Conservation (phyloP, 2,329 filamentous ascomycete species). For the Coniochaeta sp. region DNA sequence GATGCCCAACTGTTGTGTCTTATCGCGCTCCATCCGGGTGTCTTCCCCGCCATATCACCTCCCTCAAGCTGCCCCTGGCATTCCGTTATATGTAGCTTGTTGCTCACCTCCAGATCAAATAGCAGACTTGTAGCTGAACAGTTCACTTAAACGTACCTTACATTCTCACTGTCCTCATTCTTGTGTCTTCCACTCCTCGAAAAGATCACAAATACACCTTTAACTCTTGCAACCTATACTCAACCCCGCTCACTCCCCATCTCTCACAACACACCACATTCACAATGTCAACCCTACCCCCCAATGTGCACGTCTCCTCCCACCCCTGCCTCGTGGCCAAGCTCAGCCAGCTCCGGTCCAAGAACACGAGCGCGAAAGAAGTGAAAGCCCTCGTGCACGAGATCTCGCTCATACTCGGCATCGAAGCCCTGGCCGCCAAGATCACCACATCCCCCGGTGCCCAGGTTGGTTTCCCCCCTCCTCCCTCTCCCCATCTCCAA, state of each 20-base stretch:
- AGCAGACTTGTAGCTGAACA: too few relatives aligned
- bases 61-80: not conserved
- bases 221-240: too few relatives aligned
- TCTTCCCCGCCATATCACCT: not conserved
- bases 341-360: conserved; percentile 80
- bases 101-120: too few relatives aligned
- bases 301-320: conserved; percentile 68
- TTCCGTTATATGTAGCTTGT: too few relatives aligned
- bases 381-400: conserved; percentile 81
- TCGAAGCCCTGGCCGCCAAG: conserved; percentile 66
- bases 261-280: not conserved
- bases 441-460: conserved; percentile 51
- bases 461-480: conserved; percentile 45
- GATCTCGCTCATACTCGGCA: conserved; percentile 73
- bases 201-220: too few relatives aligned
- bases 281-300: conserved; percentile 29
- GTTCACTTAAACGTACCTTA: too few relatives aligned
- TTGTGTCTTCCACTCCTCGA: too few relatives aligned
- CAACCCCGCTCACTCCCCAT: not conserved
- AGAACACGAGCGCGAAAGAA: conserved; percentile 61
- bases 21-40: not conserved
- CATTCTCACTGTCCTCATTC: too few relatives aligned
- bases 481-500: not conserved
- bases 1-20: not conserved
- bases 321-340: conserved; percentile 87